These are phyloP conservation scores for Chaetomium sp. DNA, from an alignment of 2,329 filamentous ascomycete genomes.

Conservation along the genomic window DNA sequence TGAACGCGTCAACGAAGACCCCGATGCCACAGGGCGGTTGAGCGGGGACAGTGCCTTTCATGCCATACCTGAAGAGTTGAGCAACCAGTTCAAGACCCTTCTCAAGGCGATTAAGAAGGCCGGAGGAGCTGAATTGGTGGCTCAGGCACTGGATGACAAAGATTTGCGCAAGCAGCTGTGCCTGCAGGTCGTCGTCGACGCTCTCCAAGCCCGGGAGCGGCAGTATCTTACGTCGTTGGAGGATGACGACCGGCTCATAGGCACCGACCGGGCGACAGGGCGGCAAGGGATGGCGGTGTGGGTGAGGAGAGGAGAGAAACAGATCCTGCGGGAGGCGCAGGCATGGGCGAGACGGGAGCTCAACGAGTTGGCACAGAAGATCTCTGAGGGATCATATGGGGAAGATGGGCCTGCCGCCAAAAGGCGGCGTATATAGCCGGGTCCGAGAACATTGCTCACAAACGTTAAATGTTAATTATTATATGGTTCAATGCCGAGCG, in stretches of 20 bases:
- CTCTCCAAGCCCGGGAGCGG: constrained; percentile 22
- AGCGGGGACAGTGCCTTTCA: constrained; percentile 31
- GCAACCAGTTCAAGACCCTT: constrained; percentile 44
- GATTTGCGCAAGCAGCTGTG: constrained; percentile 42
- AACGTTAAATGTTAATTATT: too few species aligned
- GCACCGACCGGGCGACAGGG: neutral
- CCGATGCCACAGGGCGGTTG: constrained; percentile 39
- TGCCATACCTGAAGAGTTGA: constrained; percentile 44
- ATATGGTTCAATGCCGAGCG: too few species aligned
- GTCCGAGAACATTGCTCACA: neutral
- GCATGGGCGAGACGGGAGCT: constrained; percentile 20
- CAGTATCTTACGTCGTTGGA: constrained; percentile 28
- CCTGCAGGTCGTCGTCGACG: constrained; percentile 32
- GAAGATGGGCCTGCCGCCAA: constrained; percentile 24
- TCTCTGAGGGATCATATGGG: constrained; percentile 6
- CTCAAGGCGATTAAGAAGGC: constrained; percentile 44
- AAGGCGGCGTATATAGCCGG: constrained; percentile 17
- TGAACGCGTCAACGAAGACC: constrained; percentile 48
- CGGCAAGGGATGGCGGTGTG: constrained; percentile 27
- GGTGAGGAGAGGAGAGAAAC: constrained; percentile 33
- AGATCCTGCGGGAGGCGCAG: constrained; percentile 26
- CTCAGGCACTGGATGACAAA: constrained; percentile 41
- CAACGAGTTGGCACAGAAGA: constrained; percentile 13
- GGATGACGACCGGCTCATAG: constrained; percentile 23
- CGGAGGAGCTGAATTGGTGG: constrained; percentile 25